Evolutionary conservation across 148 eudicot genomes (phyloP), one percentile per base, ranked within the genome.

Genomic region (Tetragonia tetragonoides): DNA sequence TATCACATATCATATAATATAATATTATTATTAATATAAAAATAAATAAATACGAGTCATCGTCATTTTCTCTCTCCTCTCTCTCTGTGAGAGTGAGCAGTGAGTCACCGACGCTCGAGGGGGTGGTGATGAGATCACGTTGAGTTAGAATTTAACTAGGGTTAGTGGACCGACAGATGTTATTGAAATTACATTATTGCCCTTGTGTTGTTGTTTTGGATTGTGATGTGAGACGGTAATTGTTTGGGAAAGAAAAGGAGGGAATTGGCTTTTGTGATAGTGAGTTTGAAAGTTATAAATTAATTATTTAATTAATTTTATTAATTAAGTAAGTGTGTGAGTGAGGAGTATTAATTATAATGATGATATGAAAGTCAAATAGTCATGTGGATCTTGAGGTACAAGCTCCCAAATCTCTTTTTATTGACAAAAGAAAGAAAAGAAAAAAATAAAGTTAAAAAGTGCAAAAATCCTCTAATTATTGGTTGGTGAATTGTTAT

Each of bases 101-200:
- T 46, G 84, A 77, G 84, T 78, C 90, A 87, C 92, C 92, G 92
- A 89, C 92, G 92, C 81, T 81, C 70, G 62, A 42, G 49, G 28
- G 47, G 73, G 51, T 15, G 59, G 46, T 81, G 73, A 77, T 66
- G 74, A 5, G 10, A 71, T 64, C 64, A 34, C 74, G 24, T 63
- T 83, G 79, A 85, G 86, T 79, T 77, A 53, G 24, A 20, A 7
- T 21, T 44, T 81, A 75, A 86, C 89, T 75, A 80, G 28, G 66
- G 89, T 86, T 86, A 85, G 73, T 39, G 81, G 40, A 82, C 91
- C 91, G 91, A 88, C 91, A 88, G 81, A 66, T 53, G 7, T 20
- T 0, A 2, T 3, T 3, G 57, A 77, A 79, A 64, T 78, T 66
- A 83, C 91, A 8, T 6, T 72, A 56, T 11, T 77, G 59, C 12